Conservation (phyloP, 1,284 basidiomycete species). For the Ganoderma sinense region DNA sequence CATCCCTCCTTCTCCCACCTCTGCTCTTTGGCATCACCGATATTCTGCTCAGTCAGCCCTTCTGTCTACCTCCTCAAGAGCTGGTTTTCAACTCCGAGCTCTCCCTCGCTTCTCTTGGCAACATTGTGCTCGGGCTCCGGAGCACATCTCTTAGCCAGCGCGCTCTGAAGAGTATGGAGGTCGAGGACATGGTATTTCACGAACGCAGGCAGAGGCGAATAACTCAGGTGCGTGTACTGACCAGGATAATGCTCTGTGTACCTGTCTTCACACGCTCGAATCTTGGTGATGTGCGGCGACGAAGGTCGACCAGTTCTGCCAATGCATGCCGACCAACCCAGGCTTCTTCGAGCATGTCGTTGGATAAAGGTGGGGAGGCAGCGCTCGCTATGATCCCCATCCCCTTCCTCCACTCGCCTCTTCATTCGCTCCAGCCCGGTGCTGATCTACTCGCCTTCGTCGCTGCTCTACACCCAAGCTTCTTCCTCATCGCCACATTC, state of each 20-base stretch:
- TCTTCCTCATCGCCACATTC: not conserved
- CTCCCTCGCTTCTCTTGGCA: too few relatives aligned
- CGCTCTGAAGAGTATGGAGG: too few relatives aligned
- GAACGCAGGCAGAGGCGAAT: too few relatives aligned
- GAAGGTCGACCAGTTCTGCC: not conserved
- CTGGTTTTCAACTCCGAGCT: too few relatives aligned
- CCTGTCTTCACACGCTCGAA: not conserved
- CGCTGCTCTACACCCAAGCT: not conserved
- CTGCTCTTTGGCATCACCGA: too few relatives aligned
- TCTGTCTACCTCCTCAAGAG: too few relatives aligned
- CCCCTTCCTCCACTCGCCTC: not conserved
- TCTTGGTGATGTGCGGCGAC: not conserved
- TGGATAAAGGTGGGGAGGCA: not conserved
- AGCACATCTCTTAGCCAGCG: too few relatives aligned
- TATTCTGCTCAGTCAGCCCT: too few relatives aligned
- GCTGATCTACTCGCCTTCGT: slow-evolving; percentile 5
- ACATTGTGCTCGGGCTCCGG: too few relatives aligned
- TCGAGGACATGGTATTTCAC: too few relatives aligned
- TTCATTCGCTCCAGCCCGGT: slow-evolving; percentile 9
- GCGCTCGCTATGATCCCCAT: not conserved
- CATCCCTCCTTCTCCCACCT: too few relatives aligned
- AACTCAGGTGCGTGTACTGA: too few relatives aligned
- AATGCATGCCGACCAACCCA: not conserved
- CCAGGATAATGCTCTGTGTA: not conserved
- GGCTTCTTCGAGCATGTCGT: not conserved